Percentiles rank a stretch among this genome's conserved stretches.
phyloP scores from a whole-genome alignment of 768 basidiomycete genomes.

The Tylopilus sp. region DNA sequence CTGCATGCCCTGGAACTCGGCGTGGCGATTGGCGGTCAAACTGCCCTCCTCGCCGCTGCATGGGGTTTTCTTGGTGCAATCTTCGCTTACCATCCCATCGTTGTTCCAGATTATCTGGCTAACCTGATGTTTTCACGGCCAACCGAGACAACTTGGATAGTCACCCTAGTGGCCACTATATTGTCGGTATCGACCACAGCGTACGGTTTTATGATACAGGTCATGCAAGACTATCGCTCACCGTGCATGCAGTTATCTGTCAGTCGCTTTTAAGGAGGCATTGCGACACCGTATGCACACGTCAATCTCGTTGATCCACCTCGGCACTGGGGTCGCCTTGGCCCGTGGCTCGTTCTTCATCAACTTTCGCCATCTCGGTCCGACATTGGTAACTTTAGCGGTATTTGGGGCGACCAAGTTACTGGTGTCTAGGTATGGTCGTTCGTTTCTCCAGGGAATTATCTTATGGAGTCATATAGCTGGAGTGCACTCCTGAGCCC shows the following conservation, averaged over 20 bases:
- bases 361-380: not conserved
- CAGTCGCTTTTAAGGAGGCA: slow-evolving; percentile 15
- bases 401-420: slow-evolving; percentile 10
- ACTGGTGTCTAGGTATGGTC: slow-evolving; percentile 13
- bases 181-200: not conserved
- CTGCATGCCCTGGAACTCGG: not conserved
- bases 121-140: not conserved
- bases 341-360: not conserved
- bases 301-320: slow-evolving; percentile 9
- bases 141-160: not conserved
- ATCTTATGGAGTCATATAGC: not conserved
- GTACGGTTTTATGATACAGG: not conserved
- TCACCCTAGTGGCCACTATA: not conserved
- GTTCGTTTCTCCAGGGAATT: not conserved
- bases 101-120: not conserved
- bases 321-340: slow-evolving; percentile 9
- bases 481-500: not conserved
- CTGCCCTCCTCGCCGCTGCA: not conserved
- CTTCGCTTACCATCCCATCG: not conserved
- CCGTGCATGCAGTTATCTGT: not conserved
- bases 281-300: slow-evolving; percentile 12
- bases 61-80: not conserved
- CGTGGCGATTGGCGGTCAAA: not conserved
- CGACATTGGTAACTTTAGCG: not conserved
- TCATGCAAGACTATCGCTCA: not conserved